Evolutionary conservation across 352 stramenopile species (phyloP).

Genomic region (Phytophthora palmivora): DNA sequence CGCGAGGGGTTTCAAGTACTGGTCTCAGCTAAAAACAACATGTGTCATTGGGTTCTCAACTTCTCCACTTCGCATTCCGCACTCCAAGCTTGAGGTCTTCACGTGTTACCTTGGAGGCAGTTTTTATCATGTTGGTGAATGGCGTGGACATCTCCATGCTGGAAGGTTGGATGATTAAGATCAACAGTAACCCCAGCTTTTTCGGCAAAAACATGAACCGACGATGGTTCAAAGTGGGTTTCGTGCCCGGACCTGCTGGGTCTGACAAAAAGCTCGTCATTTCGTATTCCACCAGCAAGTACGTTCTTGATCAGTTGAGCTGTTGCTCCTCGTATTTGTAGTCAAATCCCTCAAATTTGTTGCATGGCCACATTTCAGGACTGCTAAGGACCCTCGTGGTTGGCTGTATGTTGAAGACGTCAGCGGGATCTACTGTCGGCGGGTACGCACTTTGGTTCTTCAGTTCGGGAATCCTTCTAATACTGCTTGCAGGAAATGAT

Average conservation of each 20-base stretch:
- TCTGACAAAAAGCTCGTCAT: conserved; percentile 75
- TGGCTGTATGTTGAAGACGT: conserved; percentile 87
- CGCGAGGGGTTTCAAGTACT: conserved; percentile 14
- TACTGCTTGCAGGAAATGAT: conserved; percentile 74
- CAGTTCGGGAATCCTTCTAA: not conserved
- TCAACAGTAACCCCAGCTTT: conserved; percentile 85
- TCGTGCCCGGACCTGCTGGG: conserved; percentile 40
- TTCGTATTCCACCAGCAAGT: conserved; percentile 87
- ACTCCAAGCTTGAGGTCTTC: not conserved
- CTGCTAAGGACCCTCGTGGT: conserved; percentile 74
- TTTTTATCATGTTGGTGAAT: conserved; percentile 58
- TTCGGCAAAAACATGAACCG: conserved; percentile 82
- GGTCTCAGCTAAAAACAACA: too few relatives aligned
- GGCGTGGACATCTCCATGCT: conserved; percentile 85
- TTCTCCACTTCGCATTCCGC: not conserved
- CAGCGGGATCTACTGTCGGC: conserved; percentile 71
- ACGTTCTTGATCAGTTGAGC: conserved; percentile 11
- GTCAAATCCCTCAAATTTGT: conserved; percentile 5
- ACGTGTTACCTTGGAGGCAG: not conserved
- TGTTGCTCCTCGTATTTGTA: not conserved
- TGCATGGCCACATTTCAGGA: conserved; percentile 36
- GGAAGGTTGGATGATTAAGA: conserved; percentile 88
- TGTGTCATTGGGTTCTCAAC: conserved; percentile 17
- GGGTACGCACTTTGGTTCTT: conserved; percentile 39
- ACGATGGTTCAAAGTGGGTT: conserved; percentile 81